These are phyloP conservation scores for Pterocarpus macrocarpus DNA, from an alignment of 306 rosid species.

Conservation along the genomic window DNA sequence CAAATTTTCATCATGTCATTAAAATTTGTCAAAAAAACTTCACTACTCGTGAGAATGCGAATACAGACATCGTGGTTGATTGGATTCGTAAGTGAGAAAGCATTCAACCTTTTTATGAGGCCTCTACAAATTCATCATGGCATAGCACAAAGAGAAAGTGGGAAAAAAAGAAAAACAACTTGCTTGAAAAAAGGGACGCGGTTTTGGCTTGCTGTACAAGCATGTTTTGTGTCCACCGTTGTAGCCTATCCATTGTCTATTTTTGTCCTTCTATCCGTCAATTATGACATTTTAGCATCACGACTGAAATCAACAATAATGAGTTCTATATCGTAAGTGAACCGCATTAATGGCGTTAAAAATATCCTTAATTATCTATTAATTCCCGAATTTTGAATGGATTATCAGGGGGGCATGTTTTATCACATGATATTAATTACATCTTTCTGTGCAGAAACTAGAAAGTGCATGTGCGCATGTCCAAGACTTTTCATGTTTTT, in stretches of 20 bases:
- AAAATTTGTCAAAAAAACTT: not conserved
- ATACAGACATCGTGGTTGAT: not conserved
- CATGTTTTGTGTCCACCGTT: conserved; percentile 22
- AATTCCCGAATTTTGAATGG: not conserved
- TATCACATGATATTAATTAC: not conserved
- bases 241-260: not conserved
- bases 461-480: too few relatives aligned
- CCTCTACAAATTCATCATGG: not conserved
- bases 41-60: not conserved
- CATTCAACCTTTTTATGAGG: not conserved
- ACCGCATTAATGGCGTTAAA: not conserved
- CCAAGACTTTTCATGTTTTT: too few relatives aligned
- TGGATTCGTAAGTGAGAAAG: conserved; percentile 1
- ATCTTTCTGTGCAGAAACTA: too few relatives aligned
- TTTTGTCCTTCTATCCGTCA: conserved; percentile 1
- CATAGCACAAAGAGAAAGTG: conserved; percentile 6
- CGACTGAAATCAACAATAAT: not conserved
- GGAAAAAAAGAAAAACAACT: conserved; percentile 11
- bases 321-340: not conserved
- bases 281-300: not conserved
- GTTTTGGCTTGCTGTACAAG: conserved; percentile 32
- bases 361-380: not conserved
- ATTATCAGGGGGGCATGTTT: not conserved
- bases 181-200: not conserved
- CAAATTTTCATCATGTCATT: not conserved